These are phyloP conservation scores for Nicotiana otophora DNA, from an alignment of 257 asterid species.

Conservation along the genomic window DNA sequence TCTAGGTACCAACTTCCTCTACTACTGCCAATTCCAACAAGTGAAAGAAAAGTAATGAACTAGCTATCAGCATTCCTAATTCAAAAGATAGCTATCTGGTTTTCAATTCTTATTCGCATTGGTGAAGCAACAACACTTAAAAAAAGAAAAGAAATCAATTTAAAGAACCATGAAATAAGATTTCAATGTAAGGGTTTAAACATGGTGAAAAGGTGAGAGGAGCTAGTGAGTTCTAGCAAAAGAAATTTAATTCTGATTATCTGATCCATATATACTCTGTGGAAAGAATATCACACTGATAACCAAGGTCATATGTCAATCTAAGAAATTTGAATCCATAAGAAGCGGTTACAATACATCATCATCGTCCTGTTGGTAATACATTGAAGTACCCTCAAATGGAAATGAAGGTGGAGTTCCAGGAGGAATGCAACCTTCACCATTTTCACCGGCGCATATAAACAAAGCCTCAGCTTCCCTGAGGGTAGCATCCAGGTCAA, in stretches of 20 bases:
- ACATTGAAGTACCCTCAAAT: conserved; percentile 52
- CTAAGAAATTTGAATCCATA: neutral
- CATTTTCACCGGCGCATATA: conserved; percentile 92
- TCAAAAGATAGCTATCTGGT: neutral
- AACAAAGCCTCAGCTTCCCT: conserved; percentile 95
- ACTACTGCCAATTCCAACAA: neutral
- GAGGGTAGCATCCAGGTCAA: conserved; percentile 71
- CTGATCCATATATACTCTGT: neutral
- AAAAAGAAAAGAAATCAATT: neutral
- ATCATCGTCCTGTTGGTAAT: conserved; percentile 76
- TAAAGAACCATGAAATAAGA: neutral
- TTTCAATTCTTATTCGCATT: neutral
- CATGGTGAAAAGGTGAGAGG: neutral
- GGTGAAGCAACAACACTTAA: neutral
- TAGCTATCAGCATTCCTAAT: neutral
- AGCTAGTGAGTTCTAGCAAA: neutral
- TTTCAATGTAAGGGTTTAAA: neutral
- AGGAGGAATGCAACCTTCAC: conserved; percentile 83
- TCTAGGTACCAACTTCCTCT: neutral
- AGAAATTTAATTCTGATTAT: neutral
- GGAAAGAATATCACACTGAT: neutral
- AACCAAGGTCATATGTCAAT: neutral
- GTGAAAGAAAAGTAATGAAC: neutral
- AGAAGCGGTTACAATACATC: conserved; percentile 43
- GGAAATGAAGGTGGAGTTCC: conserved; percentile 98